phyloP scores from a whole-genome alignment of 805 yeast genomes.

The Schizosaccharomyces pombe region ASM294v3 CU329670.1:2222001-2222500 shows the following conservation, averaged over 20 bases:
- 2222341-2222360: conserved; percentile 59
- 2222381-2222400: conserved; percentile 92
- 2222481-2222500: conserved; percentile 98
- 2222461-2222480: conserved; percentile 79
- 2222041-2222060: conserved; percentile 72
- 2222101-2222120: conserved; percentile 68
- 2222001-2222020: conserved; percentile 83
- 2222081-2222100: conserved; percentile 46
- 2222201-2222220: conserved; percentile 47
- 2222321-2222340: conserved; percentile 66
- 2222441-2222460: conserved; percentile 81
- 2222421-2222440: conserved; percentile 87
- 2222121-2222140: conserved; percentile 74
- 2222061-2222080: conserved; percentile 57
- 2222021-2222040: conserved; percentile 83
- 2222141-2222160: conserved; percentile 73
- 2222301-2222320: conserved; percentile 98
- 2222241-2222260: conserved; percentile 90
- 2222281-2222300: conserved; percentile 89
- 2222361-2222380: conserved; percentile 69
- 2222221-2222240: conserved; percentile 77
- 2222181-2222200: conserved; percentile 71
- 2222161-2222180: conserved; percentile 91
- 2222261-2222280: conserved; percentile 88
- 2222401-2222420: conserved; percentile 88